A percentile compares a stretch with the other conserved stretches of the same genome.
Evolutionary conservation across 1,139 yeast genomes (phyloP).

Genomic region (Candida dubliniensis): DNA sequence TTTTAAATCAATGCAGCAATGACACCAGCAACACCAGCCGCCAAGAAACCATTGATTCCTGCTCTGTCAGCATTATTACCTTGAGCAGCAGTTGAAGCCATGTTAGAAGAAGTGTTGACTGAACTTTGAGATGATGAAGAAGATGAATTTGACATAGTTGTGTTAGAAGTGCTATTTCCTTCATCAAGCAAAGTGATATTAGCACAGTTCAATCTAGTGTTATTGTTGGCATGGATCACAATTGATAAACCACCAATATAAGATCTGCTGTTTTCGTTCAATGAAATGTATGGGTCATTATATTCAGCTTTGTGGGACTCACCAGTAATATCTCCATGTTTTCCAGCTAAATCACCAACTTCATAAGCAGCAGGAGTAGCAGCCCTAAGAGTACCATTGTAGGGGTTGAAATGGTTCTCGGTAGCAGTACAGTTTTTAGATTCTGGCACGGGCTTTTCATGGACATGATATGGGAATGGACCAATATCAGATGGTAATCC

Average conservation of each 20-base stretch:
- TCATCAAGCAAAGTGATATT: conserved; percentile 25
- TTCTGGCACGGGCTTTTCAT: conserved; percentile 38
- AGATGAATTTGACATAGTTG: not conserved
- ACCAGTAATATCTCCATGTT: conserved; percentile 36
- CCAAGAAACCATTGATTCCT: conserved; percentile 16
- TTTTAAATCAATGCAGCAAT: conserved; percentile 12
- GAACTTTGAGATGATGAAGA: not conserved
- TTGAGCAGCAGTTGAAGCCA: conserved; percentile 13
- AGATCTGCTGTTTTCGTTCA: conserved; percentile 35
- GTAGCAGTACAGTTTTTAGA: conserved; percentile 45
- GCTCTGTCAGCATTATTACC: conserved; percentile 14
- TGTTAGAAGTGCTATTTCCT: too few species aligned
- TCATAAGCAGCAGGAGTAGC: conserved; percentile 28
- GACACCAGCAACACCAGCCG: too few species aligned
- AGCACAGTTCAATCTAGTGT: conserved; percentile 42
- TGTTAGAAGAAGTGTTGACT: conserved; percentile 7
- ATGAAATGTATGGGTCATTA: conserved; percentile 39
- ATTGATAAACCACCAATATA: conserved; percentile 40
- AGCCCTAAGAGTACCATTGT: conserved; percentile 31
- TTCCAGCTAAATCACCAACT: conserved; percentile 46
- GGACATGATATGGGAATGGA: conserved; percentile 46
- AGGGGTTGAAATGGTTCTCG: conserved; percentile 40
- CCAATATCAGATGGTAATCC: conserved; percentile 40
- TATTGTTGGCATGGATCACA: conserved; percentile 36
- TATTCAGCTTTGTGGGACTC: conserved; percentile 25